Evolutionary conservation across 176 grass and related monocot species (phyloP).

Genomic region (Lolium perenne): DNA sequence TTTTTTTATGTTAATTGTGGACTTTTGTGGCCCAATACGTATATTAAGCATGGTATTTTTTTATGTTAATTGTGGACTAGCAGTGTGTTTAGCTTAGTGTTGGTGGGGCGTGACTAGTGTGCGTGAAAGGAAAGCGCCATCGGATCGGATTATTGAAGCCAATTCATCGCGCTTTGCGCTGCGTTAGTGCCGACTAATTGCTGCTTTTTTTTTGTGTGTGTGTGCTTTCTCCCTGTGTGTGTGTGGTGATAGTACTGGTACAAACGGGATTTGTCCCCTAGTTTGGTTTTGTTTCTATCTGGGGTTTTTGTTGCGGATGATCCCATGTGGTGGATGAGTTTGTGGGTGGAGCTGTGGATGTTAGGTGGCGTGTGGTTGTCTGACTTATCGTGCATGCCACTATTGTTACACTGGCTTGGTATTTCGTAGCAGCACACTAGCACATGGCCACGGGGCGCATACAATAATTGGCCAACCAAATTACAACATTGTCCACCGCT

Average conservation of each 20-base stretch:
- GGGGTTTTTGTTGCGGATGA: not conserved
- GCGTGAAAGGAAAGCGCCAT: not conserved
- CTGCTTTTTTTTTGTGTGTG: not conserved
- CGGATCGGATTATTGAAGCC: not conserved
- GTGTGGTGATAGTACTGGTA: too few relatives aligned
- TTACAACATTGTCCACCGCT: not conserved
- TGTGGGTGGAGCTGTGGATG: not conserved
- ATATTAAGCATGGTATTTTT: too few relatives aligned
- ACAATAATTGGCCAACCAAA: not conserved
- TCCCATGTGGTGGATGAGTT: not conserved
- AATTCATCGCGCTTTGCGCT: slow-evolving; percentile 4
- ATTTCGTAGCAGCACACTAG: not conserved
- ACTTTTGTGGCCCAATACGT: too few relatives aligned
- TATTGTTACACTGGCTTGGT: not conserved
- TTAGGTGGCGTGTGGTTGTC: not conserved
- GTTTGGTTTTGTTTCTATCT: slow-evolving; percentile 9
- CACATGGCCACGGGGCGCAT: not conserved
- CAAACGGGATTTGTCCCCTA: not conserved
- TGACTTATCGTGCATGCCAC: not conserved
- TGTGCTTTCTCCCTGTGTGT: not conserved
- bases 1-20: too few relatives aligned
- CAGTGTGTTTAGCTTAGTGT: too few relatives aligned
- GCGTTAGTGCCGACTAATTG: not conserved
- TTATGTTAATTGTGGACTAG: too few relatives aligned
- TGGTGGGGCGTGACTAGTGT: not conserved